Evolutionary conservation across 2,329 filamentous ascomycete species (phyloP).

Genomic region (Metarhizium brunneum): DNA sequence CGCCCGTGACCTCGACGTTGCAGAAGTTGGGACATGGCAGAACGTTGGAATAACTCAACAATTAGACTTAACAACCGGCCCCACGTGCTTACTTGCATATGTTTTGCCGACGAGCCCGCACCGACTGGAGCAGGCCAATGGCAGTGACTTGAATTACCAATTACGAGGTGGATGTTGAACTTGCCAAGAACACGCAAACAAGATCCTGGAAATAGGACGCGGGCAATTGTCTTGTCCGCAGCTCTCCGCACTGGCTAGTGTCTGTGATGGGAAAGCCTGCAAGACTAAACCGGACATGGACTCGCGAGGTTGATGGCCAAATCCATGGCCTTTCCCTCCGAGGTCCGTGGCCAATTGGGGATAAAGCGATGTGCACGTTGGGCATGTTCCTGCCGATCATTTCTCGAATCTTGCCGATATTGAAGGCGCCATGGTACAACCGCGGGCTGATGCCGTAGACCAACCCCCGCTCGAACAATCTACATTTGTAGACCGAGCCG

Average conservation of each 20-base stretch:
- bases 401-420: not conserved
- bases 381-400: not conserved
- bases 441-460: not conserved
- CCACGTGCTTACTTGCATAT: not conserved
- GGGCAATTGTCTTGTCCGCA: not conserved
- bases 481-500: not conserved
- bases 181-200: too few relatives aligned
- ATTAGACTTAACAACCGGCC: constrained; percentile 1
- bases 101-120: not conserved
- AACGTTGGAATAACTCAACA: too few relatives aligned
- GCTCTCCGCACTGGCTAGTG: too few relatives aligned
- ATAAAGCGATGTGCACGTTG: not conserved
- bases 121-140: not conserved
- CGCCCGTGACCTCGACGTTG: too few relatives aligned
- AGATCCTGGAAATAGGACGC: not conserved
- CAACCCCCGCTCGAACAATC: not conserved
- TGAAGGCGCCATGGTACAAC: not conserved
- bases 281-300: too few relatives aligned
- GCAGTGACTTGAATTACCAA: not conserved
- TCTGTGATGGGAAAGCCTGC: too few relatives aligned
- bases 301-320: too few relatives aligned
- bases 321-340: not conserved
- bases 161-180: too few relatives aligned
- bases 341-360: not conserved
- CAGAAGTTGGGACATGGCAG: too few relatives aligned